These are phyloP conservation scores for Zymoseptoria tritici DNA, from an alignment of 2,329 filamentous ascomycete genomes.

Conservation along the genomic window DNA sequence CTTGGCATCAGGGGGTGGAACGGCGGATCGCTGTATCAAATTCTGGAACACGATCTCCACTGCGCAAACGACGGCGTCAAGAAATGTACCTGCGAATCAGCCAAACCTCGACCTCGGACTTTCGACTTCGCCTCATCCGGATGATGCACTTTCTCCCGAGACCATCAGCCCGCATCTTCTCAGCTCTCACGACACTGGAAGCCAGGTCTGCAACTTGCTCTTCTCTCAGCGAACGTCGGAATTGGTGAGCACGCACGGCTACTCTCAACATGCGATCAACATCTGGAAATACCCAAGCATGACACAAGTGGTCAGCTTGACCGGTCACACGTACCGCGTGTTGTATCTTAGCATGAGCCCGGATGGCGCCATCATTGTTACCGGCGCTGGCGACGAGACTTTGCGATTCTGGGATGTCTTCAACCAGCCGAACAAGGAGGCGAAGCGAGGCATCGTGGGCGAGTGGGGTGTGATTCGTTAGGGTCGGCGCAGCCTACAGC, in stretches of 20 bases:
- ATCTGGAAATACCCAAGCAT: slow-evolving; percentile 99
- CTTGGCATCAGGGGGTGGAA: slow-evolving; percentile 91
- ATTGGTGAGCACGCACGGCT: slow-evolving; percentile 93
- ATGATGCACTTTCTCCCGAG: slow-evolving; percentile 28
- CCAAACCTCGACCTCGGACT: slow-evolving; percentile 21
- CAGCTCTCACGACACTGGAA: slow-evolving; percentile 90
- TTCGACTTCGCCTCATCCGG: slow-evolving; percentile 17
- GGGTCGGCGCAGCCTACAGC: neutral
- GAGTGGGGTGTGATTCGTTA: slow-evolving; percentile 68
- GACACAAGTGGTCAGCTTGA: slow-evolving; percentile 91
- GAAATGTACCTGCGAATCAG: slow-evolving; percentile 20
- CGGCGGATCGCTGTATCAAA: slow-evolving; percentile 90
- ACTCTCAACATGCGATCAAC: slow-evolving; percentile 96
- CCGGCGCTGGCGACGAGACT: slow-evolving; percentile 92
- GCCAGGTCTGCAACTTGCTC: slow-evolving; percentile 95
- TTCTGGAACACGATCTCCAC: slow-evolving; percentile 77
- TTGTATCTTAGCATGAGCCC: slow-evolving; percentile 96
- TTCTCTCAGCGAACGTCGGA: slow-evolving; percentile 98
- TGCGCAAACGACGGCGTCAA: slow-evolving; percentile 31
- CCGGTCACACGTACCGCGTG: slow-evolving; percentile 93
- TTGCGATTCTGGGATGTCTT: slow-evolving; percentile 96
- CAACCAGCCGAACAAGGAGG: slow-evolving; percentile 63
- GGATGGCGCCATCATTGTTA: slow-evolving; percentile 87
- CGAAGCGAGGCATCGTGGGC: slow-evolving; percentile 50
- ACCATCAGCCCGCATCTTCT: slow-evolving; percentile 42